These are phyloP conservation scores for Jaltomata sinuosa DNA, from an alignment of 257 asterid species.

Conservation along the genomic window DNA sequence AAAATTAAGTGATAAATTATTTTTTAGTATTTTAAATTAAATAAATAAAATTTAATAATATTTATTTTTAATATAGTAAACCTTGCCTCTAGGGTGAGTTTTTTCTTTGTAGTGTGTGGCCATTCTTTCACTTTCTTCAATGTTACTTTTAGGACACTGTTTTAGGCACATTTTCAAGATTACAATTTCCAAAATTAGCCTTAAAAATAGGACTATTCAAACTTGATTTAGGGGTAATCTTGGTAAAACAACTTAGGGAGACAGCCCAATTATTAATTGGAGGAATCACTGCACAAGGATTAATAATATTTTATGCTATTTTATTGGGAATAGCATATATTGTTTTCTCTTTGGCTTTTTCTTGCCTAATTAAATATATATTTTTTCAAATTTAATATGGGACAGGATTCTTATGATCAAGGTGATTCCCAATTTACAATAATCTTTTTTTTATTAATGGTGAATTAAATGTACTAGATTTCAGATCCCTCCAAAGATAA, in stretches of 20 bases:
- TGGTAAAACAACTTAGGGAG: neutral
- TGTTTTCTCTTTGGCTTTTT: constrained; percentile 5
- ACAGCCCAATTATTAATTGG: constrained; percentile 14
- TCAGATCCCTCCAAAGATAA: neutral
- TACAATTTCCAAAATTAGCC: constrained; percentile 16
- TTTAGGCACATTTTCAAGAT: constrained; percentile 15
- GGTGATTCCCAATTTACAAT: constrained; percentile 1
- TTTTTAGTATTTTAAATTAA: too few species aligned
- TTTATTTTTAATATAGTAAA: too few species aligned
- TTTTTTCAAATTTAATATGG: neutral
- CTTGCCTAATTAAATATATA: neutral
- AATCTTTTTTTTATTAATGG: neutral
- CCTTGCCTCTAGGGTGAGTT: neutral
- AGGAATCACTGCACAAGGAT: constrained; percentile 28
- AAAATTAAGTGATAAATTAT: too few species aligned
- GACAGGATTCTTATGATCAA: constrained; percentile 7
- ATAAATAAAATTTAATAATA: too few species aligned
- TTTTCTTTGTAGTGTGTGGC: neutral
- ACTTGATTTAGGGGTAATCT: constrained; percentile 13
- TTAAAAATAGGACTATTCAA: neutral
- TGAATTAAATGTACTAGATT: neutral
- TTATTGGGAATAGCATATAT: constrained; percentile 26
- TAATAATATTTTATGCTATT: constrained; percentile 7
- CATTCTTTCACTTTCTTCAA: constrained; percentile 20
- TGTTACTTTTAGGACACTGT: constrained; percentile 30